phyloP scores from a whole-genome alignment of 768 basidiomycete species.

The Pulveroboletus sp. region DNA sequence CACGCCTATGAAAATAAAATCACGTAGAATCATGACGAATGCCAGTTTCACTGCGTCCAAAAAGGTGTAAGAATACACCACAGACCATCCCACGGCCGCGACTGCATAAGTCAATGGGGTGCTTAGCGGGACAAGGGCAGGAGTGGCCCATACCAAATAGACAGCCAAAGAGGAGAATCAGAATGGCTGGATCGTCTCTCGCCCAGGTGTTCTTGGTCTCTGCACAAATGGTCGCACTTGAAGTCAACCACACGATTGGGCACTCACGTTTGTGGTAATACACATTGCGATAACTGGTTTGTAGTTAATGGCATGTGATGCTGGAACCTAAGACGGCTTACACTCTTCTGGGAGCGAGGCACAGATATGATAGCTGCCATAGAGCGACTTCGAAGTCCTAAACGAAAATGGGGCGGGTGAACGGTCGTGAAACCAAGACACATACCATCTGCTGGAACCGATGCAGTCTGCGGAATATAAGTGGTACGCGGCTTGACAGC shows the following conservation, averaged over 20 bases:
- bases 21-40: conserved; percentile 79
- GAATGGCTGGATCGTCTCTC: conserved; percentile 92
- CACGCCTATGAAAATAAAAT: conserved; percentile 80
- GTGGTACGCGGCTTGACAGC: conserved; percentile 57
- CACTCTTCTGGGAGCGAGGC: conserved; percentile 90
- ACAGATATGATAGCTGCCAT: conserved; percentile 93
- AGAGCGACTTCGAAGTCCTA: conserved; percentile 97
- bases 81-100: conserved; percentile 78
- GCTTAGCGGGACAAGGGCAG: background rate
- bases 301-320: conserved; percentile 10
- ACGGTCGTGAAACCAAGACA: background rate
- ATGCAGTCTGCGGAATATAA: conserved; percentile 75
- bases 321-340: conserved; percentile 34
- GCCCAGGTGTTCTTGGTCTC: conserved; percentile 99
- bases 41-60: conserved; percentile 58
- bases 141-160: conserved; percentile 49
- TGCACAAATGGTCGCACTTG: conserved; percentile 26
- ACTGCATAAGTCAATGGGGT: conserved; percentile 38
- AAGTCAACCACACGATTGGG: background rate
- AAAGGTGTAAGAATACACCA: conserved; percentile 67
- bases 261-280: conserved; percentile 93
- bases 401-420: background rate
- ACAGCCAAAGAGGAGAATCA: conserved; percentile 78
- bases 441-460: conserved; percentile 85
- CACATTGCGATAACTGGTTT: conserved; percentile 81